Evolutionary conservation across 1,139 yeast genomes (phyloP).

Genomic region (Geotrichum candidum): DNA sequence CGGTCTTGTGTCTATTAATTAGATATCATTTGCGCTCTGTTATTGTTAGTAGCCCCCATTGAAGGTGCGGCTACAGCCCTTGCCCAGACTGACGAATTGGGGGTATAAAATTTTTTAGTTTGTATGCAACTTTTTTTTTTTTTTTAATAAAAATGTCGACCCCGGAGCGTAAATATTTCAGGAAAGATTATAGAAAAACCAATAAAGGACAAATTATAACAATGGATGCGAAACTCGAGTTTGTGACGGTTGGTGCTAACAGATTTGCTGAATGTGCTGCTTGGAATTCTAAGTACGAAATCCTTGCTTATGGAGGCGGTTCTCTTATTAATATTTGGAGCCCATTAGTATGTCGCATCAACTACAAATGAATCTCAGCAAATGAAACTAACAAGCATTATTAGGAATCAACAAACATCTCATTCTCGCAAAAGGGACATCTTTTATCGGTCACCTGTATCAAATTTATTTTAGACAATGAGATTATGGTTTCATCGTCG

Average conservation of each 20-base stretch:
- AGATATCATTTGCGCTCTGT: too few species aligned
- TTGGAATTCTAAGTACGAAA: conserved; percentile 37
- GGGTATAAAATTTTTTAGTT: neutral
- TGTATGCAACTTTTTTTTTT: neutral
- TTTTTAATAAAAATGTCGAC: neutral
- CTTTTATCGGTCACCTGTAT: conserved; percentile 31
- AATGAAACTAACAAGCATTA: neutral
- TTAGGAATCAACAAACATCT: conserved; percentile 21
- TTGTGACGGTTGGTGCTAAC: conserved; percentile 74
- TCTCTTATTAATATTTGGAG: conserved; percentile 70
- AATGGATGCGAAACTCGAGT: conserved; percentile 36
- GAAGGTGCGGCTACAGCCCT: too few species aligned
- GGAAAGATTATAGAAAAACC: neutral
- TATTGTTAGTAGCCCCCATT: too few species aligned
- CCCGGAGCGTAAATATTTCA: neutral
- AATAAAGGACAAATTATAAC: neutral
- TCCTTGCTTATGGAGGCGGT: conserved; percentile 75
- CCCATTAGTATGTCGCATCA: conserved; percentile 46
- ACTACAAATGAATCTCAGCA: conserved; percentile 31
- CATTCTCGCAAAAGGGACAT: conserved; percentile 31
- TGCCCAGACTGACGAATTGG: neutral
- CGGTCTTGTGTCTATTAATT: neutral
- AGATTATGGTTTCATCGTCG: conserved; percentile 52
- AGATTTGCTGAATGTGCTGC: conserved; percentile 66
- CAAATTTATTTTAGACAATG: conserved; percentile 31